Conservation (phyloP, 2,329 filamentous ascomycete genomes). For the Malbranchea zuffiana region DNA sequence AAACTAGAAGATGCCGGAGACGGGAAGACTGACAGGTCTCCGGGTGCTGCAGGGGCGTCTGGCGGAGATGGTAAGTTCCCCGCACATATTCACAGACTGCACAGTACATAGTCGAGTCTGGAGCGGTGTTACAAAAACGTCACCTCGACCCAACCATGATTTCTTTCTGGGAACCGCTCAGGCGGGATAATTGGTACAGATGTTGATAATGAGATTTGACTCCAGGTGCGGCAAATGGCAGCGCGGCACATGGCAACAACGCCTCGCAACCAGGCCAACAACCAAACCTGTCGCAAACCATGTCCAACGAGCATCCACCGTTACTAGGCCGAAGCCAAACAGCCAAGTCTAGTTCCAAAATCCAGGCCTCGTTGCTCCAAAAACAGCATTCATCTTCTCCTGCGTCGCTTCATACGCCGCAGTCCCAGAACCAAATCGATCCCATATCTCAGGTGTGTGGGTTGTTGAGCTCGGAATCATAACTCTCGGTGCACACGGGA, state of each 20-base stretch:
- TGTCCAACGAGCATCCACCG: neutral
- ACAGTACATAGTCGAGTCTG: no score
- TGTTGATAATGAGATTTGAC: no score
- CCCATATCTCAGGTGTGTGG: slow-evolving; percentile 54
- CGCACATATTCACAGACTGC: no score
- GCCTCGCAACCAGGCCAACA: slow-evolving; percentile 1
- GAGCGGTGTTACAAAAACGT: no score
- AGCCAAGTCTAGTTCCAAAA: slow-evolving; percentile 1
- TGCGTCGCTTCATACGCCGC: neutral
- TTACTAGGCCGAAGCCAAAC: slow-evolving; percentile 4
- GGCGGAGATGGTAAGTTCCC: no score
- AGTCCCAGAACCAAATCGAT: slow-evolving; percentile 39
- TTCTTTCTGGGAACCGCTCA: no score
- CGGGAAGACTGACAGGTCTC: no score
- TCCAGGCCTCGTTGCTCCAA: slow-evolving; percentile 3
- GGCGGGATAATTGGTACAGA: no score
- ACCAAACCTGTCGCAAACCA: neutral
- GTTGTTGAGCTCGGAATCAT: slow-evolving; percentile 4
- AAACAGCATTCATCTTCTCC: slow-evolving; percentile 6
- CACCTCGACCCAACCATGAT: no score
- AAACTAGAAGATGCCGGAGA: no score
- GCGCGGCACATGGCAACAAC: slow-evolving; percentile 2
- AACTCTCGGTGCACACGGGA: neutral
- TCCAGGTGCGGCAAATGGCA: slow-evolving; percentile 3
- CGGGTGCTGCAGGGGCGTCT: no score